Evolutionary conservation across 768 basidiomycete genomes (phyloP), one percentile per base, ranked within the genome.

Genomic region (Amanita muscaria): DNA sequence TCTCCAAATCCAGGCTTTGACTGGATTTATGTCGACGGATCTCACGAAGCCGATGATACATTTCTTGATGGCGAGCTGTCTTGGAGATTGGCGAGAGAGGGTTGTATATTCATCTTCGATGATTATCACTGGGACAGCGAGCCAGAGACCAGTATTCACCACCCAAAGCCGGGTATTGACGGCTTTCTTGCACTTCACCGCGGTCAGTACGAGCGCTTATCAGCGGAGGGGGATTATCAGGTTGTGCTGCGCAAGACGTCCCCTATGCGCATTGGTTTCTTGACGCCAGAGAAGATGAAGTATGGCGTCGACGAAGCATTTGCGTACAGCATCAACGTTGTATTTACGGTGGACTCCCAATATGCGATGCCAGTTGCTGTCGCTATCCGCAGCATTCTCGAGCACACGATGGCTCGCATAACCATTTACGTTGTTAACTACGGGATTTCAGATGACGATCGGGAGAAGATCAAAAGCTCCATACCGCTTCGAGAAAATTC

Each of bases 11-110:
- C 69, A 14, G 77, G 77, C 2, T 80, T 72, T 49, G 74, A 79
- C 49, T 80, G 73, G 70, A 59, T 79, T 12, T 79, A 80, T 49
- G 54, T 79, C 36, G 76, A 79, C 45, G 77, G 77, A 3, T 76
- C 75, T 5, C 77, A 78, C 53, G 69, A 73, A 42, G 73, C 77
- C 6, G 74, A 75, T 48, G 79, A 79, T 50, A 78, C 75, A 0
- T 59, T 79, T 38, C 64, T 79, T n/a, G 79, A 80, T 51, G 77
- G 68, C 6, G 79, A 79, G 55, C 57, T 79, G 24, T 68, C 65
- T 2, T 79, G 77, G 77, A 63, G 79, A 4, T 58, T 80, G 14
- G 72, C 76, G 2, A 62, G 65, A 42, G 64, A 69, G 24, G 72
- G 67, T 5, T 73, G 73, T 4, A 59, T 77, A 41, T 51, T 79